These are phyloP conservation scores for Cucumis hystrix DNA, from an alignment of 306 rosid genomes.

Conservation along the genomic window DNA sequence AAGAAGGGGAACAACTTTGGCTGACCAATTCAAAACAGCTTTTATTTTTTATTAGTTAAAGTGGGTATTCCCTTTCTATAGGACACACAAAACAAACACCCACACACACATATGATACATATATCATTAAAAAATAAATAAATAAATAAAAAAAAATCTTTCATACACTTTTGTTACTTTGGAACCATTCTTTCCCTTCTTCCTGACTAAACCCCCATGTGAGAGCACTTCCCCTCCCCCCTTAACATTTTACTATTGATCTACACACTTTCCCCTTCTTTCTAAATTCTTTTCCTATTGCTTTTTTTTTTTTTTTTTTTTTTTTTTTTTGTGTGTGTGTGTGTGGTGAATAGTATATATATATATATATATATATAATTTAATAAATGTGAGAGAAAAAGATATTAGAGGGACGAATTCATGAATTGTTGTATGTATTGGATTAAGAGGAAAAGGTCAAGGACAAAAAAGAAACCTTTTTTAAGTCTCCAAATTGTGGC, in stretches of 20 bases:
- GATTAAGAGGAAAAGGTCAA: constrained; percentile 30
- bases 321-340: background rate
- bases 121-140: too few relatives aligned
- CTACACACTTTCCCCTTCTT: background rate
- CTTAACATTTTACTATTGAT: background rate
- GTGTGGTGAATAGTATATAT: too few relatives aligned
- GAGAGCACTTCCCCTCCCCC: background rate
- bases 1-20: background rate
- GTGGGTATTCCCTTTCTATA: background rate
- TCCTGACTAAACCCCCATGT: background rate
- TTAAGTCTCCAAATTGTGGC: constrained; percentile 21
- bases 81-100: background rate
- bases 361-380: background rate
- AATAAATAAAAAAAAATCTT: background rate
- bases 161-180: constrained; percentile 9
- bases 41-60: background rate
- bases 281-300: background rate
- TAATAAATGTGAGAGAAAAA: constrained; percentile 2
- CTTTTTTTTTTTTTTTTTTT: too few relatives aligned
- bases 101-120: background rate
- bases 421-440: background rate
- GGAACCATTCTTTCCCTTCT: background rate
- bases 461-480: constrained; percentile 22
- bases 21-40: constrained; percentile 1
- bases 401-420: constrained; percentile 10